Conservation (phyloP, 2,329 filamentous ascomycete genomes). For the Sclerotinia subarctica region DNA sequence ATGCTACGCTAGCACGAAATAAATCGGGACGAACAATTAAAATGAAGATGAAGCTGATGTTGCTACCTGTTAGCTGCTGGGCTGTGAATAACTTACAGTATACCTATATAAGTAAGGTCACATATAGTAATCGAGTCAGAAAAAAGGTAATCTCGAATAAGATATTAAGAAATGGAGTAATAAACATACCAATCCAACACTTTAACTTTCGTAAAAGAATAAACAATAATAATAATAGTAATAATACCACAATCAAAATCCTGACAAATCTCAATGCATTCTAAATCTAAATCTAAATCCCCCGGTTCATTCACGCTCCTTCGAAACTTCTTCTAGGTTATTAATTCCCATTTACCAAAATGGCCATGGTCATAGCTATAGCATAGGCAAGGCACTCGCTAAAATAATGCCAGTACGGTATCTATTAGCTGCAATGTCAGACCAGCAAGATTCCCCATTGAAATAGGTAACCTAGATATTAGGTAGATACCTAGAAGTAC, state of each 20-base stretch:
- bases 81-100: background rate
- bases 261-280: constrained; percentile 14
- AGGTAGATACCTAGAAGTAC: background rate
- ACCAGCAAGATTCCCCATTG: constrained; percentile 6
- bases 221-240: background rate
- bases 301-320: background rate
- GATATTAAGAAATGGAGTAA: background rate
- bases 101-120: background rate
- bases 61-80: background rate
- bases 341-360: background rate
- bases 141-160: background rate
- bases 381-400: too few species aligned
- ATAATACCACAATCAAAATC: background rate
- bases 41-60: too few species aligned
- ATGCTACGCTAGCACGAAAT: background rate
- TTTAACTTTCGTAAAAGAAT: background rate
- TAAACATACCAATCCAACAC: background rate
- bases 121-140: background rate
- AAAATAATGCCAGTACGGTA: background rate
- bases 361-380: too few species aligned
- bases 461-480: too few species aligned
- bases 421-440: background rate
- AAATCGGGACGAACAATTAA: too few species aligned
- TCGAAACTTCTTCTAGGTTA: background rate
- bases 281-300: background rate